Evolutionary conservation across 345 rosid species (phyloP).

Genomic region (Arabidopsis suecica): DNA sequence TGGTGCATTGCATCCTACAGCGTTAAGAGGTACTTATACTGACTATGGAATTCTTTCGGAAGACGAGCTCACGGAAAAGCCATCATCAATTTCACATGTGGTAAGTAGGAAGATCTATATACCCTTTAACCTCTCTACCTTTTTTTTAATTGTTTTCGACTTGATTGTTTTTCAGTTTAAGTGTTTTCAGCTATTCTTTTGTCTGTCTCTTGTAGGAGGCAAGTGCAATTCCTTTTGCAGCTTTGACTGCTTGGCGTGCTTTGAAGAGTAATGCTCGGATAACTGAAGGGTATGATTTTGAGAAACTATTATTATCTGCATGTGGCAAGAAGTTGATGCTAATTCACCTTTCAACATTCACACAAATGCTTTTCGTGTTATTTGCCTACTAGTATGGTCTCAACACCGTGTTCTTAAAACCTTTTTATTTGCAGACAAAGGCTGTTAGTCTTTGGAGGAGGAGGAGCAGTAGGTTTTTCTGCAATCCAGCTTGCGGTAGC

Average conservation of each 20-base stretch:
- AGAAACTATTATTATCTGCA: neutral
- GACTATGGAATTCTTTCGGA: conserved; percentile 85
- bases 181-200: conserved; percentile 4
- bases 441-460: conserved; percentile 83
- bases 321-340: conserved; percentile 13
- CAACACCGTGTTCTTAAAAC: neutral
- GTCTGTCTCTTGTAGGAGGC: conserved; percentile 67
- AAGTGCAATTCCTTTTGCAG: conserved; percentile 92
- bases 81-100: conserved; percentile 74
- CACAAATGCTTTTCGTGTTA: conserved; percentile 10
- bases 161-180: neutral
- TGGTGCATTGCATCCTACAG: conserved; percentile 98
- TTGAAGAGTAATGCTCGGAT: conserved; percentile 87
- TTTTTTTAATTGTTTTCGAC: neutral
- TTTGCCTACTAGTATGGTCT: neutral
- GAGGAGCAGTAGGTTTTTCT: conserved; percentile 95
- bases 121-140: conserved; percentile 2
- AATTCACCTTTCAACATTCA: conserved; percentile 7
- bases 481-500: conserved; percentile 90
- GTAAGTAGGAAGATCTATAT: conserved; percentile 46
- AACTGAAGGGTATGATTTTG: conserved; percentile 69
- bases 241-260: conserved; percentile 98
- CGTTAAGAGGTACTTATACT: conserved; percentile 87
- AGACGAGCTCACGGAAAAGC: conserved; percentile 80
- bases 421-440: conserved; percentile 66